Percentiles rank a stretch among this genome's conserved stretches.
Conservation (phyloP, 495 filamentous ascomycete genomes). For the Pseudevernia furfuracea region DNA sequence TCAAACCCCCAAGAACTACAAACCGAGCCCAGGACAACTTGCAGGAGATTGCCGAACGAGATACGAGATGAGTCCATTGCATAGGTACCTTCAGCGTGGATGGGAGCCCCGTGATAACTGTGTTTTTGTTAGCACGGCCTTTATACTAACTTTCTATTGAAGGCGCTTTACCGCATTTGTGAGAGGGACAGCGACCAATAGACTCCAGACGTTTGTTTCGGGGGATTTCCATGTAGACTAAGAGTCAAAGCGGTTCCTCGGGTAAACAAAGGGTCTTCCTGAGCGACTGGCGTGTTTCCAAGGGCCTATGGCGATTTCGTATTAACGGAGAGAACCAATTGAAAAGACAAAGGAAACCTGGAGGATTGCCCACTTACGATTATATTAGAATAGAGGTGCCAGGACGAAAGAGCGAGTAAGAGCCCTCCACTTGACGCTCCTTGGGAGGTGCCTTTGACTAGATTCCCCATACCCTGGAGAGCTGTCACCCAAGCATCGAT, state of each 20-base stretch:
- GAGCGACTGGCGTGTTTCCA: not conserved
- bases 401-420: conserved; percentile 34
- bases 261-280: not conserved
- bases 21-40: not conserved
- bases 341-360: conserved; percentile 21
- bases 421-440: conserved; percentile 23
- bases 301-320: not conserved
- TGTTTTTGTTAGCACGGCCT: not conserved
- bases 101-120: not conserved
- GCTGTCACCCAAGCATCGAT: conserved; percentile 16
- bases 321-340: not conserved
- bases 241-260: not conserved
- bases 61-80: not conserved
- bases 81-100: not conserved
- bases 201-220: not conserved
- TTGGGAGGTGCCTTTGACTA: conserved; percentile 28
- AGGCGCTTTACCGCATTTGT: not conserved
- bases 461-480: conserved; percentile 26
- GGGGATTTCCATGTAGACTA: not conserved
- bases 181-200: not conserved
- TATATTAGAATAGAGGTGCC: conserved; percentile 39
- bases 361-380: conserved; percentile 15
- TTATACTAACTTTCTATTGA: not conserved
- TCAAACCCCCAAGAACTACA: not conserved
- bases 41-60: not conserved